These are phyloP conservation scores for Encephalitozoon intestinalis DNA, from an alignment of 371 early-diverging fungal species.

Conservation along the genomic window DNA sequence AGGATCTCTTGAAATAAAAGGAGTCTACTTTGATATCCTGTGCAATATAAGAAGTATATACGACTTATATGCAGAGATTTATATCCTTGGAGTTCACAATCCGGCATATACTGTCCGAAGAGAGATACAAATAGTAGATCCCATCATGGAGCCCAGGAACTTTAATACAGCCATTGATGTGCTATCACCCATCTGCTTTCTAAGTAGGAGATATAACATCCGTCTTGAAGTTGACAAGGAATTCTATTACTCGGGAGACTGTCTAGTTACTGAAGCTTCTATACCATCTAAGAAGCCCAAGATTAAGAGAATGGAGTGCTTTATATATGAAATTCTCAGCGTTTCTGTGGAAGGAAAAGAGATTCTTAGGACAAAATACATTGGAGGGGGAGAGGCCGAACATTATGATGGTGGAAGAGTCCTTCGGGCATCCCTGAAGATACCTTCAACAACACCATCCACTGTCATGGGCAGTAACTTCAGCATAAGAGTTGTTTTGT, in stretches of 20 bases:
- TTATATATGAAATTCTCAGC: slow-evolving; percentile 20
- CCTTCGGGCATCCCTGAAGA: neutral
- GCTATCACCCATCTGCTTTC: slow-evolving; percentile 7
- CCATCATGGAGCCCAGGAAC: neutral
- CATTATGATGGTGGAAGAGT: neutral
- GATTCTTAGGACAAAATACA: slow-evolving; percentile 18
- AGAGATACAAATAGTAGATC: slow-evolving; percentile 11
- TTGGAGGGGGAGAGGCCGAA: slow-evolving; percentile 9
- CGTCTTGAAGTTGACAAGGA: slow-evolving; percentile 11
- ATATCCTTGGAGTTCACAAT: neutral
- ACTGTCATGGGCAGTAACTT: neutral
- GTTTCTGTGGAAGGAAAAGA: neutral
- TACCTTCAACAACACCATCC: slow-evolving; percentile 26
- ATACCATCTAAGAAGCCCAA: neutral
- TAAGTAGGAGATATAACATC: slow-evolving; percentile 9
- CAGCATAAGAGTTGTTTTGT: slow-evolving; percentile 12
- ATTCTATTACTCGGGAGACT: slow-evolving; percentile 23
- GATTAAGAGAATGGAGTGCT: slow-evolving; percentile 28
- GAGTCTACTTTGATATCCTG: slow-evolving; percentile 27
- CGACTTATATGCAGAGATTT: neutral
- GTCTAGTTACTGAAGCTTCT: neutral
- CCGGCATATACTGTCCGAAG: neutral
- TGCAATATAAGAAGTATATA: slow-evolving; percentile 13
- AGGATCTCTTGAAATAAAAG: slow-evolving; percentile 14
- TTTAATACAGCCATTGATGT: slow-evolving; percentile 16